Evolutionary conservation across 345 rosid genomes (phyloP), one percentile per base, ranked within the genome.

Genomic region (Limnanthes douglasii): DNA sequence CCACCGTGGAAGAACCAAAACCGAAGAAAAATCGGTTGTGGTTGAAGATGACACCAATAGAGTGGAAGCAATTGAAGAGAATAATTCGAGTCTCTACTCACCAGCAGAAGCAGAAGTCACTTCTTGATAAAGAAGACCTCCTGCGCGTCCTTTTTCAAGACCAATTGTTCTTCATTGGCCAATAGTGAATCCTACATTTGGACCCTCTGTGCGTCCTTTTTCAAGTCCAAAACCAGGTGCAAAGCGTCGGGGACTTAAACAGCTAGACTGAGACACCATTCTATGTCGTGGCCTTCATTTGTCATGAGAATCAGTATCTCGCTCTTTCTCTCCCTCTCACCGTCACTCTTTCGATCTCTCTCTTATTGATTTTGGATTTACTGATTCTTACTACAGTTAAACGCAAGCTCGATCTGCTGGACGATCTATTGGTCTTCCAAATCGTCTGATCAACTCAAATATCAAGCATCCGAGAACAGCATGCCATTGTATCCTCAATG

Each of bases 261-360:
- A 70, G 42, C 62, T 57, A 30, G 73, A 51, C 56, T 74, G 76
- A 44, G 45, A 50, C 49, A 81, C 97, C 75, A 81, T 62, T 53
- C 83, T 66, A 55, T 78, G 92, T 17, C 90, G 79, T 37, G 98
- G 98, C 68, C 98, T 74, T 95, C 98, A 90, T 55, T 77, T 90
- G 46, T 84, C 98, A 50, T 76, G 86, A 59, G 92, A 53, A 32
- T 90, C 98, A 22, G 64, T 44, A 11, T 12, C 44, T 30, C 45
- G 10, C 11, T 29, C 41, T 5, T 18, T 32, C 25, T 23, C 23
- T 15, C 36, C 4, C 10, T 14, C 4, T 1, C 15, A 15, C 11
- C 26, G 21, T 7, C 9, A 29, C n/a, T 28, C 30, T 14, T 30
- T 11, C 15, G 21, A 26, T 27, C 40, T 21, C 21, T 8, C 38